phyloP scores from a whole-genome alignment of 1,284 basidiomycete species.

The Cronartium quercuum region DNA sequence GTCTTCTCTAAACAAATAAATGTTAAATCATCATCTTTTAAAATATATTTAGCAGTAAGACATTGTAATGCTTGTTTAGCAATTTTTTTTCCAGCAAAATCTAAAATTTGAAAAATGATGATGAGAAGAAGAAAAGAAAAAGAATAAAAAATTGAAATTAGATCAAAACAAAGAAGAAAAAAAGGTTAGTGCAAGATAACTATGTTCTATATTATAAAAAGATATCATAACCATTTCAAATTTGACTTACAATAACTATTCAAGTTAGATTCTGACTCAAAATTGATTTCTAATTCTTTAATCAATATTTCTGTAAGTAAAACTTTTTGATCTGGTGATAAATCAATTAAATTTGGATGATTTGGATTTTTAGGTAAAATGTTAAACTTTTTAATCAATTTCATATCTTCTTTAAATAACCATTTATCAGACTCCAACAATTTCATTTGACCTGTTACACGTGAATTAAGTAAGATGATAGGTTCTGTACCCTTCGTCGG shows the following conservation, averaged over 20 bases:
- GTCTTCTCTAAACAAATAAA: conserved; percentile 2
- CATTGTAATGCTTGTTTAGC: conserved; percentile 37
- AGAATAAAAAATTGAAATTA: neutral
- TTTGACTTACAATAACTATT: conserved; percentile 27
- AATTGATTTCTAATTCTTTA: conserved; percentile 25
- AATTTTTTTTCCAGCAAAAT: conserved; percentile 40
- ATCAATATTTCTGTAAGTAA: conserved; percentile 20
- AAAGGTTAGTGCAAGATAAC: neutral
- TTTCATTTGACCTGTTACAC: conserved; percentile 28
- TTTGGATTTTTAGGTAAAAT: conserved; percentile 1
- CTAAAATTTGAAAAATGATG: neutral
- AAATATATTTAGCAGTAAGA: conserved; percentile 32
- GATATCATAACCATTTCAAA: neutral
- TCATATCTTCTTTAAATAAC: conserved; percentile 18
- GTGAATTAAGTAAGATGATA: conserved; percentile 11
- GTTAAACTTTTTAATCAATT: neutral
- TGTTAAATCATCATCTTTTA: conserved; percentile 8
- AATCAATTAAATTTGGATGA: neutral
- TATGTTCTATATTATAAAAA: neutral
- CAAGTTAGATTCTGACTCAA: conserved; percentile 25
- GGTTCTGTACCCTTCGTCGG: conserved; percentile 6
- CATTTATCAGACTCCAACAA: conserved; percentile 9
- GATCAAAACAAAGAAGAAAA: neutral
- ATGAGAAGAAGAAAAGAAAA: neutral
- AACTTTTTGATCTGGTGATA: neutral